A percentile compares a stretch with the other conserved stretches of the same genome.
Evolutionary conservation across 2,329 filamentous ascomycete species (phyloP).

Genomic region (Fusarium sp.): DNA sequence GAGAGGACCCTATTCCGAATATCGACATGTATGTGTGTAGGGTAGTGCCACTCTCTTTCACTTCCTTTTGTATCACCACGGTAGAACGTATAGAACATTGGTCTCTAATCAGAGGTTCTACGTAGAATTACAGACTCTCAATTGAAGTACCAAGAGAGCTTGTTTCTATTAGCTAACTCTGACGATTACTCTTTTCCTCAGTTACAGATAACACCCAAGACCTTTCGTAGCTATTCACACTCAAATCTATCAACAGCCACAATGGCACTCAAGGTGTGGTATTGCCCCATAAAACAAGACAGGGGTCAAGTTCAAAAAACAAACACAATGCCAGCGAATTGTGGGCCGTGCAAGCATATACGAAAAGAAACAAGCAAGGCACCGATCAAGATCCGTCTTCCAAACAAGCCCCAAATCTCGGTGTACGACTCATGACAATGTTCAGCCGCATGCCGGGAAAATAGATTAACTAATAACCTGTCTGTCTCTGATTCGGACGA

Average conservation of each 20-base stretch:
- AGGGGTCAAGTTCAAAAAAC: conserved; percentile 1
- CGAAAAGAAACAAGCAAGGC: background rate
- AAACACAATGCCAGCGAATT: conserved; percentile 4
- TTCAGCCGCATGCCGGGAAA: background rate
- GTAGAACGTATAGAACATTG: background rate
- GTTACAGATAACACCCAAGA: too few relatives aligned
- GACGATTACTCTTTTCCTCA: too few relatives aligned
- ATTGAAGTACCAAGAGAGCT: background rate
- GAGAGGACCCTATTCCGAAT: background rate
- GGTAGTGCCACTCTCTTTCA: background rate
- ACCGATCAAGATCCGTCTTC: background rate
- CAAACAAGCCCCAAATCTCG: background rate
- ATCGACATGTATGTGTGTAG: background rate
- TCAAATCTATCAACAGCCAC: background rate
- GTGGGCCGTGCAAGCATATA: conserved; percentile 21
- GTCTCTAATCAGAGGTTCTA: background rate
- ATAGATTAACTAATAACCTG: background rate
- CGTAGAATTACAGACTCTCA: too few relatives aligned
- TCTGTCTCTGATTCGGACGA: conserved; percentile 2
- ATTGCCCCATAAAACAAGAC: conserved; percentile 23
- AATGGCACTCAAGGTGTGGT: conserved; percentile 3
- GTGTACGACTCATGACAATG: background rate
- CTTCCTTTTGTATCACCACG: background rate
- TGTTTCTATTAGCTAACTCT: background rate
- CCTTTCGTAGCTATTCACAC: background rate